Percentiles rank a stretch among this genome's conserved stretches.
Evolutionary conservation across 2,329 filamentous ascomycete genomes (phyloP).

Genomic region (Cadophora sp.): DNA sequence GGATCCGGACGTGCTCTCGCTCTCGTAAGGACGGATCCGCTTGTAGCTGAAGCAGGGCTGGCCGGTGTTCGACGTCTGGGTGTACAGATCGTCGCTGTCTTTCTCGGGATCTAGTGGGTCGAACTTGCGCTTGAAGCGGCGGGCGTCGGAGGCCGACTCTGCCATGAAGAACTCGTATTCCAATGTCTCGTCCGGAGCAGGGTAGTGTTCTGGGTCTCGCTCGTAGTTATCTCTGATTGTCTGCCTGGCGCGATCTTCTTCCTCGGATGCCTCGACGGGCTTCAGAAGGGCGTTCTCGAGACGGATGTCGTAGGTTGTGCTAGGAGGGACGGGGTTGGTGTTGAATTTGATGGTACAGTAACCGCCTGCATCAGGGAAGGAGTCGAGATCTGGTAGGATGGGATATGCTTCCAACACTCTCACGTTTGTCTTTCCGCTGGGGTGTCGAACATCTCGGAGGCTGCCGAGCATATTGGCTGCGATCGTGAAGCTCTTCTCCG

Average conservation of each 20-base stretch:
- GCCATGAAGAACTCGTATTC: conserved; percentile 73
- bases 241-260: conserved; percentile 57
- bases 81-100: conserved; percentile 62
- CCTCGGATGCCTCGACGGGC: conserved; percentile 62
- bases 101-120: conserved; percentile 62
- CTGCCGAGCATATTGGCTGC: conserved; percentile 62
- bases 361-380: conserved; percentile 73
- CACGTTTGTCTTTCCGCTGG: conserved; percentile 58
- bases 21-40: conserved; percentile 68
- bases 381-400: conserved; percentile 69
- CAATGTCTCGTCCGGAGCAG: conserved; percentile 63
- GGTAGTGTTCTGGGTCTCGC: conserved; percentile 61
- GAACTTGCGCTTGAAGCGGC: conserved; percentile 66
- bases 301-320: conserved; percentile 62
- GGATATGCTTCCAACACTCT: conserved; percentile 66
- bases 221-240: conserved; percentile 61
- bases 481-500: conserved; percentile 64
- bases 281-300: conserved; percentile 67
- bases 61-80: conserved; percentile 52
- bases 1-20: conserved; percentile 52
- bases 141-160: conserved; percentile 54
- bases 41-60: conserved; percentile 65
- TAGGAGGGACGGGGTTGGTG: conserved; percentile 65
- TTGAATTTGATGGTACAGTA: conserved; percentile 75
- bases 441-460: conserved; percentile 61